A percentile compares a stretch with the other conserved stretches of the same genome.
These are phyloP conservation scores for Syncephalastrum contaminatum DNA, from an alignment of 371 early-diverging fungal species.

Conservation along the genomic window DNA sequence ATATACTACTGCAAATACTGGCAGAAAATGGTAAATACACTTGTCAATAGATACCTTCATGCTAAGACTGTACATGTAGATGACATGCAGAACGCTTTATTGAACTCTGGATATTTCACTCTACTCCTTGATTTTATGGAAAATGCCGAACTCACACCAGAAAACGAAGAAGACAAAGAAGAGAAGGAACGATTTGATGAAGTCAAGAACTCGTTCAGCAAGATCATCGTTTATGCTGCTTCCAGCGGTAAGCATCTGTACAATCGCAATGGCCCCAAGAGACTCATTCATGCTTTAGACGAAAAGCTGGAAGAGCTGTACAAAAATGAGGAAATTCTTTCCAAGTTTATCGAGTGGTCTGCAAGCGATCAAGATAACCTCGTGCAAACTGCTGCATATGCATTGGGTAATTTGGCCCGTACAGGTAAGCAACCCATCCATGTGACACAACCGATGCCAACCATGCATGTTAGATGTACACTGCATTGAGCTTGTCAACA, in stretches of 20 bases:
- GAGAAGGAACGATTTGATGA: constrained; percentile 50
- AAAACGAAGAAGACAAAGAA: constrained; percentile 45
- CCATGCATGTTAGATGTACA: constrained; percentile 40
- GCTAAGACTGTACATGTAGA: constrained; percentile 22
- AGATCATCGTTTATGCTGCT: constrained; percentile 43
- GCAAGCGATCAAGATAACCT: constrained; percentile 25
- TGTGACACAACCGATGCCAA: no score
- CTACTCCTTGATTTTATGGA: constrained; percentile 47
- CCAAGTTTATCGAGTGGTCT: constrained; percentile 49
- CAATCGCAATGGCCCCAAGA: background rate
- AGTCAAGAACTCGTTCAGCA: constrained; percentile 43
- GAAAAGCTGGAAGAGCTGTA: constrained; percentile 50
- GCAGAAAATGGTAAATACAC: constrained; percentile 39
- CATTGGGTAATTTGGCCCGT: constrained; percentile 63
- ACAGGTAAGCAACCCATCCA: constrained; percentile 33
- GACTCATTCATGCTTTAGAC: constrained; percentile 25
- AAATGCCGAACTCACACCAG: constrained; percentile 25
- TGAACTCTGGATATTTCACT: constrained; percentile 32
- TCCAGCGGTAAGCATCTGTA: constrained; percentile 39
- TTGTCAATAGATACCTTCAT: background rate
- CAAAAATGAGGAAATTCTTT: constrained; percentile 37
- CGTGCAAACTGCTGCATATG: constrained; percentile 49
- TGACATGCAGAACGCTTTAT: constrained; percentile 40
- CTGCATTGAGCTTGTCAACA: constrained; percentile 59
- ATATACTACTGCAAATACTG: constrained; percentile 35